Conservation (phyloP, 805 yeast genomes). For the Zygoascus ofunaensis region DNA sequence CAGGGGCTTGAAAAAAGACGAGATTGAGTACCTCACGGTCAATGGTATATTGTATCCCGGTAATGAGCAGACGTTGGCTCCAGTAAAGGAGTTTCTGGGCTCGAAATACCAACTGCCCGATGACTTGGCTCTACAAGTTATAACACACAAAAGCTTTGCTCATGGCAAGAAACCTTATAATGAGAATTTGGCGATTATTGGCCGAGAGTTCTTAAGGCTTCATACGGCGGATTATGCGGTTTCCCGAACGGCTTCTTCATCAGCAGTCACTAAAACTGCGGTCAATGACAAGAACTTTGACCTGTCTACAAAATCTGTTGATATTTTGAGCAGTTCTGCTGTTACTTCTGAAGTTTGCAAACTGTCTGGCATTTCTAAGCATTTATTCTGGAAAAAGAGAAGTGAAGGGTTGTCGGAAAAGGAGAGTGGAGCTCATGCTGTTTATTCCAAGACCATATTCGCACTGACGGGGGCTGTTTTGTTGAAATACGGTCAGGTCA, state of each 20-base stretch:
- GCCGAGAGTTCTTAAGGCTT: conserved; percentile 25
- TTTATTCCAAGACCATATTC: conserved; percentile 42
- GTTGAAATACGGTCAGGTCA: conserved; percentile 48
- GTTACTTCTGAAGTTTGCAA: conserved; percentile 23
- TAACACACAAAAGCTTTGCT: conserved; percentile 92
- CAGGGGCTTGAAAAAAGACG: conserved; percentile 64
- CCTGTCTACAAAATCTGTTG: conserved; percentile 20
- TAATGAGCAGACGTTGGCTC: conserved; percentile 38
- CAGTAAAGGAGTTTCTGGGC: conserved; percentile 42
- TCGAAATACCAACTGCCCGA: conserved; percentile 49
- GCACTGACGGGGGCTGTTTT: conserved; percentile 66
- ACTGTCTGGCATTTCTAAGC: conserved; percentile 20
- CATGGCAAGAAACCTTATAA: conserved; percentile 86
- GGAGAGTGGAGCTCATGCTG: conserved; percentile 32
- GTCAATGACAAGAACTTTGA: conserved; percentile 26
- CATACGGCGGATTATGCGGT: conserved; percentile 17
- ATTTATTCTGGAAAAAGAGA: conserved; percentile 24
- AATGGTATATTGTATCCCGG: conserved; percentile 48
- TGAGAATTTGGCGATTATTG: conserved; percentile 71
- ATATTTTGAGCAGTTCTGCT: conserved; percentile 22
- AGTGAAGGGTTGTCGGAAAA: conserved; percentile 8
- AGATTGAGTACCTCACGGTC: conserved; percentile 45
- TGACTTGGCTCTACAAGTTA: conserved; percentile 58
- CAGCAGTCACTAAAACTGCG: conserved; percentile 3
- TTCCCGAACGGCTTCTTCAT: conserved; percentile 2